A percentile compares a stretch with the other conserved stretches of the same genome.
These are phyloP conservation scores for Fusarium neocosmosporiellum DNA, from an alignment of 2,329 filamentous ascomycete genomes.

Conservation along the genomic window DNA sequence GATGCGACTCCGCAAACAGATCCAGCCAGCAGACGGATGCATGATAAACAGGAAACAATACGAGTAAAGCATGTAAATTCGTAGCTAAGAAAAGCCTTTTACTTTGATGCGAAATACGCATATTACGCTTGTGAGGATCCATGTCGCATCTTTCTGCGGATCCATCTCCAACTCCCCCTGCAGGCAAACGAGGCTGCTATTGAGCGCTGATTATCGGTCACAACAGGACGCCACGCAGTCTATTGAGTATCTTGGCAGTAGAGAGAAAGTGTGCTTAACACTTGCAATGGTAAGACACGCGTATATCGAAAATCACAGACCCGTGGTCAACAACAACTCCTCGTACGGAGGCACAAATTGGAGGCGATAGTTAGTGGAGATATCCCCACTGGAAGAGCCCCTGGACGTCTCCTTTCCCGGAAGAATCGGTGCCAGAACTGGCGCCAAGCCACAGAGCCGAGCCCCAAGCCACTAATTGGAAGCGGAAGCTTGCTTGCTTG, in stretches of 20 bases:
- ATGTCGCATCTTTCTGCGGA: not conserved
- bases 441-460: conserved; percentile 24
- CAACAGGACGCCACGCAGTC: conserved; percentile 2
- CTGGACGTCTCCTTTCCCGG: conserved; percentile 5
- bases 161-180: not conserved
- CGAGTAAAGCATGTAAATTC: not conserved
- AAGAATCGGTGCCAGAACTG: conserved; percentile 20
- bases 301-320: not conserved
- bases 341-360: conserved; percentile 5
- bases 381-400: not conserved
- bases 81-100: not conserved
- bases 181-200: conserved; percentile 9
- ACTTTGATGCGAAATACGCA: not conserved
- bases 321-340: not conserved
- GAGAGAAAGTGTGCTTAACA: not conserved
- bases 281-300: not conserved
- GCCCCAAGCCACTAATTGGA: conserved; percentile 13
- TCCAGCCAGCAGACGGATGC: not conserved
- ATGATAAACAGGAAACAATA: not conserved
- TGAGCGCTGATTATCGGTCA: conserved; percentile 10
- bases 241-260: not conserved
- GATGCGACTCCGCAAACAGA: not conserved
- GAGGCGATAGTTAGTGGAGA: conserved; percentile 19
- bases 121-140: not conserved
- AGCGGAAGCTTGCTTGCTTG: not conserved